Conservation (phyloP, 2,329 filamentous ascomycete genomes). For the Penicillium thymicola region DNA sequence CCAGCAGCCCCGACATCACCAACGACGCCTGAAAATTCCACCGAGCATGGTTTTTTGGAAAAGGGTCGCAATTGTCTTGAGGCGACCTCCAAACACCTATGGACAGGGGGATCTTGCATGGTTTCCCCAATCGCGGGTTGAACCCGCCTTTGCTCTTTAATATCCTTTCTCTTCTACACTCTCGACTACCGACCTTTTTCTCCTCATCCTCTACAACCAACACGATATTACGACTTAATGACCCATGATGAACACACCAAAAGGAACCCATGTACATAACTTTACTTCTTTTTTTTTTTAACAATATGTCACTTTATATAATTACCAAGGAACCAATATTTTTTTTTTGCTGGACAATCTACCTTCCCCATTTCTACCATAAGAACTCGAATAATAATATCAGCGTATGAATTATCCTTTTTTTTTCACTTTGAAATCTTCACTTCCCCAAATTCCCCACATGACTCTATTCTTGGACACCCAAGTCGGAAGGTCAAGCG, state of each 20-base stretch:
- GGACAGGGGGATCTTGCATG: slow-evolving; percentile 21
- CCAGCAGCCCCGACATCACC: not conserved
- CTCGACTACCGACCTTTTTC: not conserved
- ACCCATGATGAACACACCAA: slow-evolving; percentile 15
- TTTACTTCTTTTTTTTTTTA: too few relatives aligned
- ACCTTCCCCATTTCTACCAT: not conserved
- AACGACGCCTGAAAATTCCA: slow-evolving; percentile 2
- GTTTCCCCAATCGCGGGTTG: slow-evolving; percentile 7
- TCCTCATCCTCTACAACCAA: not conserved
- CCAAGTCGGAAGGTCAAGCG: slow-evolving; percentile 5
- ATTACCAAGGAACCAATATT: not conserved
- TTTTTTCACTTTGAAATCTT: not conserved
- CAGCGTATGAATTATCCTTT: not conserved
- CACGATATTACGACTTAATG: slow-evolving; percentile 19
- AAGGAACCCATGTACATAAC: slow-evolving; percentile 12
- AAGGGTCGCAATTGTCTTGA: slow-evolving; percentile 30
- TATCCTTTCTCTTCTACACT: not conserved
- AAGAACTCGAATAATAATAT: not conserved
- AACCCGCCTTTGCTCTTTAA: not conserved
- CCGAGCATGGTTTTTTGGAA: slow-evolving; percentile 22
- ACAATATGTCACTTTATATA: slow-evolving; percentile 3
- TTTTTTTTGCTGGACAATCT: slow-evolving; percentile 9
- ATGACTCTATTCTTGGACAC: slow-evolving; percentile 7
- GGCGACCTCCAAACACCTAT: slow-evolving; percentile 27
- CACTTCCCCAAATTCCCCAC: slow-evolving; percentile 1